phyloP scores from a whole-genome alignment of 805 yeast genomes.

The Saccharomycopsis fibuligera region DNA sequence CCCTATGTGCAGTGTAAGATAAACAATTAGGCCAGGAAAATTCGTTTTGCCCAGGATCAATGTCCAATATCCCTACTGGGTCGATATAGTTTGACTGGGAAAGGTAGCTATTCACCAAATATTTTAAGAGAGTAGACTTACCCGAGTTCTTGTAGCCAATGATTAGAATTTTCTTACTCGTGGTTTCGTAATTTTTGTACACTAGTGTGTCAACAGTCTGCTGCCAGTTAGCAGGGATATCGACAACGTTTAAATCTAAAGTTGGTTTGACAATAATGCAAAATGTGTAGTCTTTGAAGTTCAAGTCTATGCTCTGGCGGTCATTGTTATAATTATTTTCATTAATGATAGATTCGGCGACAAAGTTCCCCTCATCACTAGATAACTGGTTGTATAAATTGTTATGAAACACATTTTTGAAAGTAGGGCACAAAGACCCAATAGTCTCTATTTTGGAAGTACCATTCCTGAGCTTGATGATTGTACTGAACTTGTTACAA shows the following conservation, averaged over 20 bases:
- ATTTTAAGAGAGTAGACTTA: slow-evolving; percentile 44
- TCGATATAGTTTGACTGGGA: slow-evolving; percentile 3
- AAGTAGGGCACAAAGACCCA: slow-evolving; percentile 36
- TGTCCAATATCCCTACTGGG: slow-evolving; percentile 38
- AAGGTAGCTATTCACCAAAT: slow-evolving; percentile 32
- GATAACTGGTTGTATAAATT: slow-evolving; percentile 10
- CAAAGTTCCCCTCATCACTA: neutral
- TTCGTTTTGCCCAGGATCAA: slow-evolving; percentile 56
- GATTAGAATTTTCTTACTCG: slow-evolving; percentile 29
- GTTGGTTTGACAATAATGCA: slow-evolving; percentile 23
- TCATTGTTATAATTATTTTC: no score
- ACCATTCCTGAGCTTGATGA: slow-evolving; percentile 31
- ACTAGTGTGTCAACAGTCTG: neutral
- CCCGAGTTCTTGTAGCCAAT: slow-evolving; percentile 53
- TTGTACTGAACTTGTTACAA: slow-evolving; percentile 29
- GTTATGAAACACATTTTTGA: slow-evolving; percentile 34
- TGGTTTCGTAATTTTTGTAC: neutral
- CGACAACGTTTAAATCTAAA: slow-evolving; percentile 6
- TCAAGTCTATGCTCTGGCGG: no score
- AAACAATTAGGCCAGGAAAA: slow-evolving; percentile 42
- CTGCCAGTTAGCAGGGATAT: slow-evolving; percentile 12
- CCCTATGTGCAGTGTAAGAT: slow-evolving; percentile 32
- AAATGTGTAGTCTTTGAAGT: slow-evolving; percentile 20
- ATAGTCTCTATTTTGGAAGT: slow-evolving; percentile 38
- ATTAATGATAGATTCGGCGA: no score